Conservation (phyloP, 345 rosid genomes). For the Ricinus communis region DNA sequence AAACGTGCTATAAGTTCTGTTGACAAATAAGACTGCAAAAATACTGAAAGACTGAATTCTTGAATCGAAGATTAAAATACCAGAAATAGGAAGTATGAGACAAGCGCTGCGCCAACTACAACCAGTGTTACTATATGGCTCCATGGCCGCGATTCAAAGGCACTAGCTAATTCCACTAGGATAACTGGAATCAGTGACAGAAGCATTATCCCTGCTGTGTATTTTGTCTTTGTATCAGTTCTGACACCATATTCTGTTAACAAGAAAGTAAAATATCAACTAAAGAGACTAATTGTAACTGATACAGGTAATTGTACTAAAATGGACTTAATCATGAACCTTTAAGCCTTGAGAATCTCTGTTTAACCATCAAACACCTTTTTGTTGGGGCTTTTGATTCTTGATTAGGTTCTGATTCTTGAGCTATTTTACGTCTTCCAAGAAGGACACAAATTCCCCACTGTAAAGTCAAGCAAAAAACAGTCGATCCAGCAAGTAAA, state of each 20-base stretch:
- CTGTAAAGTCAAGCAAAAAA: slow-evolving; percentile 15
- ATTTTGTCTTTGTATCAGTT: background rate
- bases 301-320: background rate
- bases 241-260: slow-evolving; percentile 4
- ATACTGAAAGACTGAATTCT: background rate
- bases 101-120: background rate
- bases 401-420: background rate
- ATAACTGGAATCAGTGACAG: slow-evolving; percentile 14
- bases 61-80: background rate
- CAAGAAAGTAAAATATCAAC: background rate
- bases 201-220: slow-evolving; percentile 18
- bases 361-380: background rate
- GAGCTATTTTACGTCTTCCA: background rate
- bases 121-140: background rate
- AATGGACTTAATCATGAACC: background rate
- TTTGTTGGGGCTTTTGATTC: background rate
- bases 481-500: slow-evolving; percentile 9
- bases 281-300: background rate
- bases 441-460: slow-evolving; percentile 18
- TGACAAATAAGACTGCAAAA: too few species aligned
- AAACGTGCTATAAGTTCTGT: too few species aligned
- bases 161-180: slow-evolving; percentile 1
- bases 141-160: background rate
- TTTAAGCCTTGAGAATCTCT: background rate
- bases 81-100: slow-evolving; percentile 11